Evolutionary conservation across 2,329 filamentous ascomycete species (phyloP), one percentile per base, ranked within the genome.

Genomic region (Claviceps sp.): DNA sequence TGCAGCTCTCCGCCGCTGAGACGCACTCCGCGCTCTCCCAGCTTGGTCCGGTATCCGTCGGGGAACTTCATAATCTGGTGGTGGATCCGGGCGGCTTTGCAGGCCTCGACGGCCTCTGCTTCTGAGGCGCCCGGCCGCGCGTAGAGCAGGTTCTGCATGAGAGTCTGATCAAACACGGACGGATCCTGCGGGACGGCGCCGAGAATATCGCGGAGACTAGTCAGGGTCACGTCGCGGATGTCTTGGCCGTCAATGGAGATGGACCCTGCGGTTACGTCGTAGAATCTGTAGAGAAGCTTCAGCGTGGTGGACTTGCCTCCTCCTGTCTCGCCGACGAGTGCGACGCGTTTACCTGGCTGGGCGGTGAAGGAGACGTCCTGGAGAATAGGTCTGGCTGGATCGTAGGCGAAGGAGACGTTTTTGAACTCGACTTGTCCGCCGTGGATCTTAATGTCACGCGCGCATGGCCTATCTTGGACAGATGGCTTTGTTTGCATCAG

Each of bases 181-280:
- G 81, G 76, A 55, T 82, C 78, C 63, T 87, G 79, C 2, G 82
- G 82, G 0, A 85, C 82, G 13, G 84, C 72, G 19, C 81, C 81
- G 26, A 86, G 73, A 2, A 71, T 68, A 19, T 78, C 72, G 10
- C 81, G 73, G 2, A 86, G 67, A 46, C 75, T 80, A 52, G 73
- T 68, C 14, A 83, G 68, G 0, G 74, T 80, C 2, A 85, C 72
- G 26, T 77, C 69, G 22, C 78, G 73, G 26, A 86, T 70, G 55
- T 82, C 77, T 57, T 80, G 74, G 0, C 75, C 78, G 55, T 82
- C 79, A 40, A 83, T 76, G 3, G 64, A 65, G 55, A 83, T 80
- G 5, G 68, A 65, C 2, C 80, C 80, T 2, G 61, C 62, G 0
- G 70, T 73, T 2, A 79, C 71, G 53, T 83, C 79, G 67, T 81